Evolutionary conservation across 192 early-diverging fungal species (phyloP).

Genomic region (Umbelopsis ramanniana): DNA sequence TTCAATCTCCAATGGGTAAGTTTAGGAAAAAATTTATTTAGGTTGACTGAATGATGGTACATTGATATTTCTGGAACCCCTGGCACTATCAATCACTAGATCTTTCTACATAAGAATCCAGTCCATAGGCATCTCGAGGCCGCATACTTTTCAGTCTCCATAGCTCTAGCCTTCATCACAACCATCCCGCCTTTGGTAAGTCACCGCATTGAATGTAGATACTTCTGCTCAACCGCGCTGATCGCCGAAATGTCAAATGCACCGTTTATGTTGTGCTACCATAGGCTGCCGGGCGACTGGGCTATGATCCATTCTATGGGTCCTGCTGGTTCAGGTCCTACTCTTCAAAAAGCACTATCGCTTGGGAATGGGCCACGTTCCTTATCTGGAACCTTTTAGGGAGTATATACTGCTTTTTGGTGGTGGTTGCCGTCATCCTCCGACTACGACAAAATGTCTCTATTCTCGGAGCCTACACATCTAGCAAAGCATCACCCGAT

Average conservation of each 20-base stretch:
- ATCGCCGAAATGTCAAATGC: background rate
- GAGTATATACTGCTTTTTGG: slow-evolving; percentile 16
- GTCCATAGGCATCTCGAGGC: background rate
- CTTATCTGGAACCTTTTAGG: slow-evolving; percentile 12
- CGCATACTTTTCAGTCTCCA: background rate
- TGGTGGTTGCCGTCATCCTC: slow-evolving; percentile 15
- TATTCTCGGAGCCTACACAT: background rate
- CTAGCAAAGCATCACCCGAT: background rate
- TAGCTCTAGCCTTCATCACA: background rate
- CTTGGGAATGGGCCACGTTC: slow-evolving; percentile 18
- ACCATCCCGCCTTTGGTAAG: slow-evolving; percentile 18
- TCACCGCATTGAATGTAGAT: background rate
- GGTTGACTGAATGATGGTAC: background rate
- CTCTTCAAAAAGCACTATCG: slow-evolving; percentile 9
- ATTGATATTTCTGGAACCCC: background rate
- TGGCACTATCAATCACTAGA: background rate
- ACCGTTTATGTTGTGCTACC: background rate
- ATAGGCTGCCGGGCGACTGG: background rate
- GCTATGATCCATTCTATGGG: slow-evolving; percentile 12
- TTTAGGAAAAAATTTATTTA: background rate
- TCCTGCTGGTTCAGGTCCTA: slow-evolving; percentile 7
- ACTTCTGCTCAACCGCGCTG: background rate
- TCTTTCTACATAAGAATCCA: background rate
- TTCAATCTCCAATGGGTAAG: slow-evolving; percentile 26
- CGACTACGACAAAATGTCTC: background rate